Conservation (phyloP, 495 filamentous ascomycete species). For the Daldinia vernicosa region DNA sequence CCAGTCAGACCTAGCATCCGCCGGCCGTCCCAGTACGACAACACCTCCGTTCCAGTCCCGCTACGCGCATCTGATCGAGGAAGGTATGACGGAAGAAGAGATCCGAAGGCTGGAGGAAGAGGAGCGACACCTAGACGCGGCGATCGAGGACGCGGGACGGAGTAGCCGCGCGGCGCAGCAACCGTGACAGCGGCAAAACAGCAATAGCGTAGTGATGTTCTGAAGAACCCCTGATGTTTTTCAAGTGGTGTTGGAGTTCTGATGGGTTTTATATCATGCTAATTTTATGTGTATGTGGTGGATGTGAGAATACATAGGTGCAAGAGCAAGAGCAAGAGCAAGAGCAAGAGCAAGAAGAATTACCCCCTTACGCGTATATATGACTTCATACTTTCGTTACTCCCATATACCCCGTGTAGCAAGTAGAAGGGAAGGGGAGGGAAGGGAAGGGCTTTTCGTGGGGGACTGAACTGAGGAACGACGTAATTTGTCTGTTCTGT, state of each 20-base stretch:
- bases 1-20: conserved; percentile 14
- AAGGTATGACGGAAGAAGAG: conserved; percentile 61
- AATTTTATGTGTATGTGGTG: conserved; percentile 21
- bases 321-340: background rate
- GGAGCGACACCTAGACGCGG: conserved; percentile 58
- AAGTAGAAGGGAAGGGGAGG: background rate
- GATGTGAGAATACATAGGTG: background rate
- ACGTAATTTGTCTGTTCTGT: background rate
- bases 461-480: background rate
- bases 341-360: background rate
- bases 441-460: background rate
- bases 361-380: conserved; percentile 31
- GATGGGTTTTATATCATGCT: conserved; percentile 21
- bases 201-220: background rate
- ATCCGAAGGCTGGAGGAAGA: conserved; percentile 59
- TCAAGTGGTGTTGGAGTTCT: background rate
- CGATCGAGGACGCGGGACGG: conserved; percentile 55
- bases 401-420: conserved; percentile 1
- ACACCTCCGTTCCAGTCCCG: conserved; percentile 41
- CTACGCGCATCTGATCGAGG: conserved; percentile 59
- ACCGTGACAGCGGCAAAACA: background rate
- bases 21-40: conserved; percentile 16
- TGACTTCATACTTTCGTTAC: conserved; percentile 26
- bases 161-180: conserved; percentile 12
- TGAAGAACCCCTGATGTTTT: background rate